Evolutionary conservation across 2,329 filamentous ascomycete genomes (phyloP).

Genomic region (Alternaria panax): DNA sequence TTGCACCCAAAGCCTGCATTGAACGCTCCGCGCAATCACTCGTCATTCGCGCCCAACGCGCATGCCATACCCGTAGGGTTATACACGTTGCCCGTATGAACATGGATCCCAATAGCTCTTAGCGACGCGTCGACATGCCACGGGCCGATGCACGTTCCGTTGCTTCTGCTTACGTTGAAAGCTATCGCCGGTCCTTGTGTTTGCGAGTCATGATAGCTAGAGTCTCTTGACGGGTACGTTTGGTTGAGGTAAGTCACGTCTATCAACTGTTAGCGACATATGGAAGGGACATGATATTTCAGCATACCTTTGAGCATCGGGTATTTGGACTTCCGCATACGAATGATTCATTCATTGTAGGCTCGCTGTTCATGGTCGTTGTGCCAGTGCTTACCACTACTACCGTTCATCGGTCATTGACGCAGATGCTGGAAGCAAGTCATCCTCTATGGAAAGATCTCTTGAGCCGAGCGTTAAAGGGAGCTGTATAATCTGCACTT

Average conservation of each 20-base stretch:
- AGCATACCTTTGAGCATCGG: slow-evolving; percentile 37
- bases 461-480: neutral
- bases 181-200: slow-evolving; percentile 69
- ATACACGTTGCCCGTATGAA: slow-evolving; percentile 66
- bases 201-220: slow-evolving; percentile 59
- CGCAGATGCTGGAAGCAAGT: neutral
- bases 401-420: neutral
- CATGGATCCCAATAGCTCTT: slow-evolving; percentile 63
- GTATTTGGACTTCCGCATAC: slow-evolving; percentile 30
- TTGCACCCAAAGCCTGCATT: slow-evolving; percentile 66
- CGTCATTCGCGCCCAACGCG: slow-evolving; percentile 59
- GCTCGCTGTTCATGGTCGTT: slow-evolving; percentile 7
- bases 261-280: slow-evolving; percentile 6
- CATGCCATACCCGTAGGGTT: slow-evolving; percentile 61
- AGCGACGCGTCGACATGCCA: slow-evolving; percentile 66
- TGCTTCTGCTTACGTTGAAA: slow-evolving; percentile 65
- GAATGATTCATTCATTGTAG: slow-evolving; percentile 22
- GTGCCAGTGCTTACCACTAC: neutral
- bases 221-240: slow-evolving; percentile 63
- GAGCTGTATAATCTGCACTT: neutral
- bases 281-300: neutral
- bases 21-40: slow-evolving; percentile 63
- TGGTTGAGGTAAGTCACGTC: slow-evolving; percentile 57
- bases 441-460: neutral
- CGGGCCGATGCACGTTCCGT: slow-evolving; percentile 64